phyloP scores from a whole-genome alignment of 2,329 filamentous ascomycete species.

The Lecanicillium sp. region DNA sequence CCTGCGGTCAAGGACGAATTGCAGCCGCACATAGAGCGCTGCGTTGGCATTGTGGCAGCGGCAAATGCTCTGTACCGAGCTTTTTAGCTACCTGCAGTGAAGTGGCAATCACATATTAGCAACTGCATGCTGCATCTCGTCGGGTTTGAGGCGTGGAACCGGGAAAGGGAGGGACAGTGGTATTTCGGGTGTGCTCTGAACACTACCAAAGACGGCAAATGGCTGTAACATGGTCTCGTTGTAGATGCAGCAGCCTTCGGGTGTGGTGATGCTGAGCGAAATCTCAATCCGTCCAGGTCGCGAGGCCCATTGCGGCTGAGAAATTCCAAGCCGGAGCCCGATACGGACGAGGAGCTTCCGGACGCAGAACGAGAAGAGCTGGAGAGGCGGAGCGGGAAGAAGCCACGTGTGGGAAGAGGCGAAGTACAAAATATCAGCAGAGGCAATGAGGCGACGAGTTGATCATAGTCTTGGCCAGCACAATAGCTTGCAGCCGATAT shows the following conservation, averaged over 20 bases:
- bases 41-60: background rate
- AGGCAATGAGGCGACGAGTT: too few relatives aligned
- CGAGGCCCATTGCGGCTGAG: conserved; percentile 6
- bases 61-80: background rate
- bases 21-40: conserved; percentile 1
- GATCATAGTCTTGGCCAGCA: too few relatives aligned
- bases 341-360: background rate
- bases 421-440: conserved; percentile 8
- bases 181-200: conserved; percentile 11
- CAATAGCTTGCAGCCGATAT: too few relatives aligned
- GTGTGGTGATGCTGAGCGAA: background rate
- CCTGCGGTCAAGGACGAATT: background rate
- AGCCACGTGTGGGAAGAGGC: conserved; percentile 7
- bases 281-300: background rate
- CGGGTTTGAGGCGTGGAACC: conserved; percentile 14
- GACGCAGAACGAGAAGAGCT: background rate
- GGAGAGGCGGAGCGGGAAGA: conserved; percentile 6
- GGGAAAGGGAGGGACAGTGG: background rate
- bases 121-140: conserved; percentile 9
- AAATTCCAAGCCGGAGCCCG: background rate
- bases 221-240: conserved; percentile 3
- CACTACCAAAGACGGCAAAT: conserved; percentile 2
- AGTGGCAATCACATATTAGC: conserved; percentile 7
- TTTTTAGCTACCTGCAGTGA: background rate
- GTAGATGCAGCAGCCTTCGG: too few relatives aligned